Evolutionary conservation across 345 rosid genomes (phyloP), one percentile per base, ranked within the genome.

Genomic region (Camelina hispida): DNA sequence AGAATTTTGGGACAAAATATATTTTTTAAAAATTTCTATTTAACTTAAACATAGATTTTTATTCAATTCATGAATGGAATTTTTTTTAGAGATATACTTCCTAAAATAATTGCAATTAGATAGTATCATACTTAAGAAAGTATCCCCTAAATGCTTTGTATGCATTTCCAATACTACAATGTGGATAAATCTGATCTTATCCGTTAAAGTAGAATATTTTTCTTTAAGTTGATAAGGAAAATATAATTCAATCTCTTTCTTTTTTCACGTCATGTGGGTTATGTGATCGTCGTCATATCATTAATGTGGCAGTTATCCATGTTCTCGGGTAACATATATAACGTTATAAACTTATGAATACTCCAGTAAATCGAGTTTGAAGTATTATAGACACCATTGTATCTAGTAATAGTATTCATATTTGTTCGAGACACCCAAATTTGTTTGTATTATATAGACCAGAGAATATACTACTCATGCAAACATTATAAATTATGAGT

Each of bases 231-330:
- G 52, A 6, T 32, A 62, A n/a, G 12, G 7, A 9, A 23, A n/a
- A 20, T 32, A 62, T 32, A 62, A 22, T 22, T 42, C 22, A 7
- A 10, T 12, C 4, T 42, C 9, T 7, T 32, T 32, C 35, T 32
- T n/a, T 58, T 12, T 5, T 5, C 15, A 55, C 59, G 59, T 69
- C 71, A 77, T 37, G 60, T 42, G 16, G 71, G 56, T 76, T 44
- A 62, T 56, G 54, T 56, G 65, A 46, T 69, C 65, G 54, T 38
- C 71, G 54, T 38, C 71, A 53, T 53, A 53, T 53, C 22, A 37
- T 20, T 38, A 68, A 68, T 53, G 72, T 53, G 51, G 28, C 35
- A 8, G 4, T 66, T 66, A 48, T 66, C 32, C 12, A 28, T 64
- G 22, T 28, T 28, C n/a, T 46, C 7, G 2, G 16, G 15, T 15